phyloP scores from a whole-genome alignment of 208 protist genomes.

The Crithidia thermophila region DNA sequence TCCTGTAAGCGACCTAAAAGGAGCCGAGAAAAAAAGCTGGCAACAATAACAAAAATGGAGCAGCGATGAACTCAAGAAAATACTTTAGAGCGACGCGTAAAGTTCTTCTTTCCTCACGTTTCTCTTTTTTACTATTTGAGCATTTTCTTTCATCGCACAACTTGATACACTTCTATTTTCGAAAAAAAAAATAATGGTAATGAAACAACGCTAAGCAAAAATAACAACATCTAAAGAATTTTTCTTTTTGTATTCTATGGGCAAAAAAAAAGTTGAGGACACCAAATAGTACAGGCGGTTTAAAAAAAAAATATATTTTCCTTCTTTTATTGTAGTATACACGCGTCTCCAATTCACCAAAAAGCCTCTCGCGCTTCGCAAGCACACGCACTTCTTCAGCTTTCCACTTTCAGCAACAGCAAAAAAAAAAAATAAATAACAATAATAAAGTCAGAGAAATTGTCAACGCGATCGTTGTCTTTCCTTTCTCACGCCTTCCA shows the following conservation, averaged over 20 bases:
- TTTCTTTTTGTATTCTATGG: not conserved
- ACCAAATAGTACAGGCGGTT: too few species aligned
- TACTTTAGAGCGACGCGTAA: not conserved
- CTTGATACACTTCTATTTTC: too few species aligned
- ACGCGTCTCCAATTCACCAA: too few species aligned
- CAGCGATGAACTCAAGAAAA: not conserved
- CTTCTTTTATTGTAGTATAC: not conserved
- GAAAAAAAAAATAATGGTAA: too few species aligned
- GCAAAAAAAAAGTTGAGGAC: too few species aligned
- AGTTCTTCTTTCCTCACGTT: not conserved
- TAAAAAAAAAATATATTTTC: not conserved
- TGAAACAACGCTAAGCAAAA: too few species aligned
- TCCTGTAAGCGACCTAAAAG: too few species aligned
- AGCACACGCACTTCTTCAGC: too few species aligned
- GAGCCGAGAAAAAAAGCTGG: too few species aligned
- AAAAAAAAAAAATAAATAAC: conserved; percentile 25
- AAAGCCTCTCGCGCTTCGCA: too few species aligned
- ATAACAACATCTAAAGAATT: not conserved
- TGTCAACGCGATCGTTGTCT: not conserved
- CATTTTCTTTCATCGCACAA: not conserved
- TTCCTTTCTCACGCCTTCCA: not conserved
- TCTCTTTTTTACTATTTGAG: conserved; percentile 1
- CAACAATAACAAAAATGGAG: too few species aligned
- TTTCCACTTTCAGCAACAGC: not conserved
- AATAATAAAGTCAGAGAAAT: conserved; percentile 1